Base-by-base conservation (phyloP, 495 filamentous ascomycete species). In the Aspergillus olivimuriae region DNA sequence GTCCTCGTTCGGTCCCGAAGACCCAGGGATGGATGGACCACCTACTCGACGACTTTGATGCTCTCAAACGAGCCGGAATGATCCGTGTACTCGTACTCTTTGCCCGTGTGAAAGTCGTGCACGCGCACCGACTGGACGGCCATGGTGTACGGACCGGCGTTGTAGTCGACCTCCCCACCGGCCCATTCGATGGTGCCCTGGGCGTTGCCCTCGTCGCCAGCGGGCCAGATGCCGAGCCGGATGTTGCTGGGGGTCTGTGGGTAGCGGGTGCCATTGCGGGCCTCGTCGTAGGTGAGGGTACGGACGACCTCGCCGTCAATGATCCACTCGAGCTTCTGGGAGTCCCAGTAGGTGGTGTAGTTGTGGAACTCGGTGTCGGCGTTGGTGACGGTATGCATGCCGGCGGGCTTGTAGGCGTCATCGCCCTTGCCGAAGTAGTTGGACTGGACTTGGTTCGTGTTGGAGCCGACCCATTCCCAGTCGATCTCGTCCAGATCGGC, bases 381-480 rank as follows among this genome's bases (percentile, higher is more conserved):
- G 56, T 80, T 80, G 39, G 65, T 50, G 30, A 84, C 71, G 12
- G 76, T 56, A 53, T 84, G 78, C 53, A 79, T 77, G 1, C 69
- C 74, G 14, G 81, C 90, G 34, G 87, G 86, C 60, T 85, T 77
- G 53, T 83, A 90, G 8, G 75, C 86, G 18, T 57, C 50, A 41
- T 86, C 81, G 11, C 91, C 92, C 69, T 95, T 94, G 59, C 87
- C 84, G 58, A 91, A 98, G 70, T 89, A 98, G 68, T 98, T 95
- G 58, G 80, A 84, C 65, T 95, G 86, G 11, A 94, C 84, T 40
- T 81, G 61, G 39, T 53, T 73, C 41, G 70, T 65, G 44, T 76
- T 69, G 20, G 61, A 71, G 35, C 76, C 77, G 38, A 73, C 58
- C 72, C 79, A 75, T 54, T 83, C 81, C 76, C 88, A 88, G 62